A percentile compares a stretch with the other conserved stretches of the same genome.
Conservation (phyloP, 352 stramenopile genomes). For the Phytophthora constricta region DNA sequence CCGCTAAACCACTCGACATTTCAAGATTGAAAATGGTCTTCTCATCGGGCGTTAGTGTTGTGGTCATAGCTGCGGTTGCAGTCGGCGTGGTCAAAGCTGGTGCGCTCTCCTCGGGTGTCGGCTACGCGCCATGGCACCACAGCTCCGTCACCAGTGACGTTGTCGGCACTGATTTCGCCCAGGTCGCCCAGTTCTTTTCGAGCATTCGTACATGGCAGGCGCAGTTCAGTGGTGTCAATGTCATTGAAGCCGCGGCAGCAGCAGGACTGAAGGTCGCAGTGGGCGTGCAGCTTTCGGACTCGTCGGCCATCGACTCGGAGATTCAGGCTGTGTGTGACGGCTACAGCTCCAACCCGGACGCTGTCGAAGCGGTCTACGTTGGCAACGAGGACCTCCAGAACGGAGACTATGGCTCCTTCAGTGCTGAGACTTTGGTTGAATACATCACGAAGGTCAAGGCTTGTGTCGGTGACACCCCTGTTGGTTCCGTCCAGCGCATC, state of each 20-base stretch:
- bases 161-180: slow-evolving; percentile 41
- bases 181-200: slow-evolving; percentile 59
- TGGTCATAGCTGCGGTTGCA: slow-evolving; percentile 16
- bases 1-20: not conserved
- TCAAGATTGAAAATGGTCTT: slow-evolving; percentile 34
- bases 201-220: slow-evolving; percentile 78
- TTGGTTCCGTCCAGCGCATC: slow-evolving; percentile 74
- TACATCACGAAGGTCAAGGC: slow-evolving; percentile 65
- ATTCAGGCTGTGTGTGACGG: slow-evolving; percentile 64
- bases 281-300: slow-evolving; percentile 65
- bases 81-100: slow-evolving; percentile 14
- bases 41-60: slow-evolving; percentile 11
- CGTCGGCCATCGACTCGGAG: slow-evolving; percentile 44
- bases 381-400: slow-evolving; percentile 79
- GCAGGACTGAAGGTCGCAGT: slow-evolving; percentile 66
- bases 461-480: slow-evolving; percentile 46
- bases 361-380: slow-evolving; percentile 69
- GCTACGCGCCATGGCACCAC: slow-evolving; percentile 81
- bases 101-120: slow-evolving; percentile 46
- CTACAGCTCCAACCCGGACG: slow-evolving; percentile 42
- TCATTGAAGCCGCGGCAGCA: slow-evolving; percentile 43
- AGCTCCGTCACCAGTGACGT: slow-evolving; percentile 38
- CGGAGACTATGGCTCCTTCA: slow-evolving; percentile 47
- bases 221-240: slow-evolving; percentile 64
- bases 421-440: slow-evolving; percentile 39